These are phyloP conservation scores for Pleurotus platypus DNA, from an alignment of 768 basidiomycete species.

Conservation along the genomic window DNA sequence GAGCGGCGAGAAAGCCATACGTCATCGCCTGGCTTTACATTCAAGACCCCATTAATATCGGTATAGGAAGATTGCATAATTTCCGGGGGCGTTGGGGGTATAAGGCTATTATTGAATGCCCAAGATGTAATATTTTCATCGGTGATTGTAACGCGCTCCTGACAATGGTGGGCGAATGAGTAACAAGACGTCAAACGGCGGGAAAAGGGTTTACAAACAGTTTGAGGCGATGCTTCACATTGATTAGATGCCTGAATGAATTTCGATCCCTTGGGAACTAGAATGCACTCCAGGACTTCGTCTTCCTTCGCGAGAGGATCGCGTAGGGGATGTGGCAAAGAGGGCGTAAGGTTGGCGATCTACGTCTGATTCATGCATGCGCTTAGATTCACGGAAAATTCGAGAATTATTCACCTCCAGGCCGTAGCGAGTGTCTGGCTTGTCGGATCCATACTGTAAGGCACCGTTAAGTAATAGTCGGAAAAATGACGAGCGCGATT, in stretches of 20 bases:
- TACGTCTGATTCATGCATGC: constrained; percentile 19
- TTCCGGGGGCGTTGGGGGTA: constrained; percentile 19
- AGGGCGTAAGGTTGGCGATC: constrained; percentile 42
- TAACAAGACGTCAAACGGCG: constrained; percentile 14
- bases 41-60: constrained; percentile 36
- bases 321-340: constrained; percentile 29
- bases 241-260: constrained; percentile 39
- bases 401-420: constrained; percentile 58
- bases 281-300: constrained; percentile 43
- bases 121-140: constrained; percentile 41
- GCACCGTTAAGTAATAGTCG: constrained; percentile 16
- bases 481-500: constrained; percentile 9
- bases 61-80: constrained; percentile 20
- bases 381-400: constrained; percentile 10
- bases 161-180: constrained; percentile 10
- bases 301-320: constrained; percentile 21
- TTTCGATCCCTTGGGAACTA: constrained; percentile 38
- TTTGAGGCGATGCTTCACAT: background rate
- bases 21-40: constrained; percentile 46
- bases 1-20: constrained; percentile 56
- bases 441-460: constrained; percentile 85
- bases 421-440: constrained; percentile 88
- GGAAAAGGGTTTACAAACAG: background rate
- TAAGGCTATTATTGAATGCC: constrained; percentile 34
- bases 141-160: constrained; percentile 53